Conservation (phyloP, 768 basidiomycete species). For the Postia placenta region DNA sequence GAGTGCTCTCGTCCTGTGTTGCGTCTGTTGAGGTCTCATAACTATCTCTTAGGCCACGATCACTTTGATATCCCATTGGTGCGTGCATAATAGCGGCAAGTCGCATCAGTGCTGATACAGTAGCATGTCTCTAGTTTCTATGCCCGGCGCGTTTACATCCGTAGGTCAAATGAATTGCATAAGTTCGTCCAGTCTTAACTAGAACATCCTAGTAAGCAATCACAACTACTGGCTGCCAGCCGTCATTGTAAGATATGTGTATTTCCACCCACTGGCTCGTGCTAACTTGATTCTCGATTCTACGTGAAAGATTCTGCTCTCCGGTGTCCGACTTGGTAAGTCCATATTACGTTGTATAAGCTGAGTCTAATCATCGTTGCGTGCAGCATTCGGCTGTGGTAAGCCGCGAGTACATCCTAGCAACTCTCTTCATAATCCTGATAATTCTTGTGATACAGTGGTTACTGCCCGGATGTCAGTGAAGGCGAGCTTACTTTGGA, state of each 20-base stretch:
- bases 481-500: neutral
- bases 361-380: neutral
- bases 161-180: neutral
- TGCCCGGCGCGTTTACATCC: constrained; percentile 8
- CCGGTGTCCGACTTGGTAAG: constrained; percentile 5
- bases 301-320: neutral
- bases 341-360: neutral
- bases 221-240: neutral
- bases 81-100: no score
- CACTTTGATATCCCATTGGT: constrained; percentile 9
- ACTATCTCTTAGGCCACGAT: constrained; percentile 4
- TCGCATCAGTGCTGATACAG: neutral
- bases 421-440: neutral
- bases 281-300: neutral
- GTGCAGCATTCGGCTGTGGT: constrained; percentile 6
- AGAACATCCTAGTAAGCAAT: neutral
- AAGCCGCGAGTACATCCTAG: neutral
- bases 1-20: neutral
- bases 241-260: neutral
- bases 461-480: constrained; percentile 3
- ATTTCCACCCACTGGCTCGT: neutral
- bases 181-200: neutral
- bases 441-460: neutral
- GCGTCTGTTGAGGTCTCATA: neutral
- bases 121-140: constrained; percentile 4